phyloP scores from a whole-genome alignment of 2,329 filamentous ascomycete species.

The Catunica adiposa region DNA sequence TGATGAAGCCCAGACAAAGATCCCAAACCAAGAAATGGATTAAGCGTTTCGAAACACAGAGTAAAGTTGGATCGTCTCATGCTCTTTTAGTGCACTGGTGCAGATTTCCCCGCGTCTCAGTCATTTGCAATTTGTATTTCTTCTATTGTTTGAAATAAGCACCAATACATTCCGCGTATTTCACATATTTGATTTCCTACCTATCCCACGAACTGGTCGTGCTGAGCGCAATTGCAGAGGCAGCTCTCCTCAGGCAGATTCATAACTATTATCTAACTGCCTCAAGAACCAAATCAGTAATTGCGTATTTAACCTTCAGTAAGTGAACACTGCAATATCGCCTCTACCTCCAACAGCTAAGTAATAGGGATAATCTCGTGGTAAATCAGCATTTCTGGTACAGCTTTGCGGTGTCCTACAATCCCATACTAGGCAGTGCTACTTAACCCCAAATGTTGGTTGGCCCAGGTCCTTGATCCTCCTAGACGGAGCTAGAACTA shows the following conservation, averaged over 20 bases:
- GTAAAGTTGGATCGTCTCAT: background rate
- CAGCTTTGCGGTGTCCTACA: background rate
- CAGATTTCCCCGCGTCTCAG: background rate
- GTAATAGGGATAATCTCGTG: no score
- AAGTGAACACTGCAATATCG: no score
- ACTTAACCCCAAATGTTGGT: background rate
- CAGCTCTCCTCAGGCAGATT: background rate
- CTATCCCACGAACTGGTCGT: background rate
- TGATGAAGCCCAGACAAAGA: background rate
- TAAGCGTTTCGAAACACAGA: background rate
- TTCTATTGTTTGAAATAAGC: background rate
- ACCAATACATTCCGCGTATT: background rate
- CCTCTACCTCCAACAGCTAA: no score
- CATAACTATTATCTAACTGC: background rate
- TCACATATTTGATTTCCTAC: no score
- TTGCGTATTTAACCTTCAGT: background rate
- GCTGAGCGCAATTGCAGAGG: background rate
- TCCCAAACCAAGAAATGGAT: background rate
- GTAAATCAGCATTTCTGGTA: background rate
- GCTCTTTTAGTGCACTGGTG: background rate
- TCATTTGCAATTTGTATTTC: background rate
- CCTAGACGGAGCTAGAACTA: conserved; percentile 10
- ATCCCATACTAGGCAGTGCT: conserved; percentile 10
- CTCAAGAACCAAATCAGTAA: background rate
- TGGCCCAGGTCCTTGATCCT: conserved; percentile 6